These are phyloP conservation scores for Aquilaria yunnanensis DNA, from an alignment of 345 rosid species.

Conservation along the genomic window DNA sequence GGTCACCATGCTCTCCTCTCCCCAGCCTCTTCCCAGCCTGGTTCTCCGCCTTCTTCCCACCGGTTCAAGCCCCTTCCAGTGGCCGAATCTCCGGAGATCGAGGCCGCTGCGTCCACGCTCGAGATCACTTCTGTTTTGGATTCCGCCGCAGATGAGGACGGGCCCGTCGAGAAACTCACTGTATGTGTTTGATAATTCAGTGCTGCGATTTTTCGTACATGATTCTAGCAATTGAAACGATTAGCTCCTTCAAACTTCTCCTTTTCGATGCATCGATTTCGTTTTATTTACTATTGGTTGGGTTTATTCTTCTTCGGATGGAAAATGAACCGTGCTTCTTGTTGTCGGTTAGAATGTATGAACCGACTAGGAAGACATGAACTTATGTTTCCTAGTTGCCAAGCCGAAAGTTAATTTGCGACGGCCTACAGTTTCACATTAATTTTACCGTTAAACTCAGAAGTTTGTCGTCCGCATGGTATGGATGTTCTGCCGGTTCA, in stretches of 20 bases:
- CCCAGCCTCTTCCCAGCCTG: slow-evolving; percentile 33
- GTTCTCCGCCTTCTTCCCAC: slow-evolving; percentile 35
- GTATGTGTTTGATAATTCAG: slow-evolving; percentile 18
- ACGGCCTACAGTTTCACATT: no score
- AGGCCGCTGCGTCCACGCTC: slow-evolving; percentile 32
- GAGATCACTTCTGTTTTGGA: slow-evolving; percentile 37
- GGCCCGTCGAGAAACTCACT: slow-evolving; percentile 44
- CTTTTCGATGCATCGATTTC: not conserved
- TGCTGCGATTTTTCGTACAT: no score
- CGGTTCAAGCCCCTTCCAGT: slow-evolving; percentile 70
- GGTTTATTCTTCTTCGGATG: no score
- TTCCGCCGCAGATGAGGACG: slow-evolving; percentile 10
- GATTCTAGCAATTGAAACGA: not conserved
- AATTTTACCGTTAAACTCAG: no score
- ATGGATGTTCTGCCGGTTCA: no score
- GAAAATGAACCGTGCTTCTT: no score
- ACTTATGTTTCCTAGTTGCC: no score
- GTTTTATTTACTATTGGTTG: no score
- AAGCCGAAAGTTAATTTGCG: no score
- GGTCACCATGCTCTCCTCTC: slow-evolving; percentile 68
- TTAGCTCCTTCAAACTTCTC: not conserved
- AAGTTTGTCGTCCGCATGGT: no score
- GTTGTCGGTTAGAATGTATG: no score
- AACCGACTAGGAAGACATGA: no score
- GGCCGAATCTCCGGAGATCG: slow-evolving; percentile 58